phyloP scores from a whole-genome alignment of 768 basidiomycete genomes.

The Hericium erinaceus region DNA sequence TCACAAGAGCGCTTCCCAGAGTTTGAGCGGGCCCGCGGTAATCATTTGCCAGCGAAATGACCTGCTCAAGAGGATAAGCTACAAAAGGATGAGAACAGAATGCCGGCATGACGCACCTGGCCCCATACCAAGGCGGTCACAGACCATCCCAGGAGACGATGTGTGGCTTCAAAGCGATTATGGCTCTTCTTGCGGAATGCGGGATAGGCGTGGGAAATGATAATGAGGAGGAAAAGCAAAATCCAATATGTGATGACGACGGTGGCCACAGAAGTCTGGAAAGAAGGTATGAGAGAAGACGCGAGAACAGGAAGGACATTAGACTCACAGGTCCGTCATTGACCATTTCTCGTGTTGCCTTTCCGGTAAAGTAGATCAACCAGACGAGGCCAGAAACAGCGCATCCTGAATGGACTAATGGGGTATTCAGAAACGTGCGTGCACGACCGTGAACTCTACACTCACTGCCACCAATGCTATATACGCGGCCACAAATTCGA shows the following conservation, averaged over 20 bases:
- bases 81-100: neutral
- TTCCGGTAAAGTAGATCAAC: constrained; percentile 39
- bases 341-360: constrained; percentile 41
- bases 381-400: constrained; percentile 46
- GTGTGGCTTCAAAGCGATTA: constrained; percentile 44
- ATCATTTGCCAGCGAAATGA: constrained; percentile 44
- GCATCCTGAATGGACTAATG: constrained; percentile 43
- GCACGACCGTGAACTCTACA: neutral
- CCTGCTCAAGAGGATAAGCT: constrained; percentile 19
- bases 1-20: constrained; percentile 34
- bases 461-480: constrained; percentile 45
- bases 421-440: neutral
- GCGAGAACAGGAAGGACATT: neutral
- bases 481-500: constrained; percentile 44
- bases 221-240: constrained; percentile 35
- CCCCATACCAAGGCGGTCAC: constrained; percentile 43
- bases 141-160: constrained; percentile 51
- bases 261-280: constrained; percentile 37
- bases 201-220: constrained; percentile 45
- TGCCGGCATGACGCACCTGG: constrained; percentile 28
- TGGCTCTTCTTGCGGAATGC: constrained; percentile 36
- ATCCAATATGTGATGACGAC: constrained; percentile 44
- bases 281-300: constrained; percentile 1
- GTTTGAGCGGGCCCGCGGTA: constrained; percentile 29
- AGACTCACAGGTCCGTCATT: constrained; percentile 26